Evolutionary conservation across 768 basidiomycete genomes (phyloP), one percentile per base, ranked within the genome.

Genomic region (Guyanaporus albipodus): DNA sequence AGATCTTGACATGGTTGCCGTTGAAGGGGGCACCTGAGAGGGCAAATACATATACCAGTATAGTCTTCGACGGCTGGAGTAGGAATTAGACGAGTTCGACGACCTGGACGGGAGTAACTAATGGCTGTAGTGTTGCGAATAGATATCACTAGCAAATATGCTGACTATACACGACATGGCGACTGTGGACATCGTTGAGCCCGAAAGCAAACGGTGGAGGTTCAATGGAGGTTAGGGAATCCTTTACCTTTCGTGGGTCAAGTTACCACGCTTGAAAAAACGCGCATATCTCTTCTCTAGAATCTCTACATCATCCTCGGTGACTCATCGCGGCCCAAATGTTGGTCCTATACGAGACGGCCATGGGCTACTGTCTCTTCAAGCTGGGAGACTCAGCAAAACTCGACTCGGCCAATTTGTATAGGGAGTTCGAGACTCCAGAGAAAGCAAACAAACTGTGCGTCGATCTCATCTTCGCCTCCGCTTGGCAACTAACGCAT

Each of bases 291-390:
- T n/a, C n/a, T n/a, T n/a, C n/a, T n/a, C 14, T n/a, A 32, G 2
- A n/a, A 15, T n/a, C 15, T 32, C 7, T 6, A n/a, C 15, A 3
- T 4, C 3, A 12, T 17, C 6, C 15, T 14, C 38, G n/a, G 5
- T 10, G 23, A 17, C 26, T 38, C n/a, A 4, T 24, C 18, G 24
- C 41, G 50, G 28, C 44, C 42, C 60, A 60, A 50, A 98, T 98
- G 93, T 80, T 97, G 69, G 94, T 98, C 36, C 77, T 99, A 54
- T 92, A 93, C 73, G 96, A 98, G 74, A 93, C 92, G 2, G 81
- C 92, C 32, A 81, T 95, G 70, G 92, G 95, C 70, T 97, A 92
- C 76, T 93, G 91, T 75, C 86, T 99, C 44, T 97, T 99, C 84
- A 96, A 96, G 70, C 78, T 95, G 54, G 85, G 85, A 43, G 86